Evolutionary conservation across 2,329 filamentous ascomycete genomes (phyloP).

Genomic region (Ceratocystiopsis brevicomis): DNA sequence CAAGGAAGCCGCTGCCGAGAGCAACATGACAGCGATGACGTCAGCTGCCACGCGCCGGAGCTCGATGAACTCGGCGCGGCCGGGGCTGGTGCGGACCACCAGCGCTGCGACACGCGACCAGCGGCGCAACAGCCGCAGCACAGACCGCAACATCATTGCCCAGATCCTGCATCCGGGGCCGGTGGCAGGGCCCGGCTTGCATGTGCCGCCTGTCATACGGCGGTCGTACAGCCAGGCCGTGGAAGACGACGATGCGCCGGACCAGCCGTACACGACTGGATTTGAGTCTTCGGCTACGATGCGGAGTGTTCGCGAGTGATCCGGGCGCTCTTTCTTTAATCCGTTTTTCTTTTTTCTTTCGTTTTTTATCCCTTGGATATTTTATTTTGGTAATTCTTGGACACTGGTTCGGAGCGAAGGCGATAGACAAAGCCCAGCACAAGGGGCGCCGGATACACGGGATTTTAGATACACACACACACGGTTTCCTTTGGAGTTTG

Average conservation of each 20-base stretch:
- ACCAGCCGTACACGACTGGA: no score
- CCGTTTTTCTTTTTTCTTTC: not conserved
- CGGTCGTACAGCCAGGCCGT: slow-evolving; percentile 5
- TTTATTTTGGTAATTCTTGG: no score
- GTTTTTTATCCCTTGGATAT: not conserved
- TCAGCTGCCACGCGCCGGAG: slow-evolving; percentile 17
- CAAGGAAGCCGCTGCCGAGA: slow-evolving; percentile 28
- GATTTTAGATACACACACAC: no score
- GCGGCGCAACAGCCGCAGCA: slow-evolving; percentile 20
- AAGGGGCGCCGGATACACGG: no score
- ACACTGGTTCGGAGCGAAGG: no score
- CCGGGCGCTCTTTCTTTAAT: not conserved
- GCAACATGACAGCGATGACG: slow-evolving; percentile 9
- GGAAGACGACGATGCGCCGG: no score
- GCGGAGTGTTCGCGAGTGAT: no score
- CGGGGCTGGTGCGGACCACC: slow-evolving; percentile 13
- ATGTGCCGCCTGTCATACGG: not conserved
- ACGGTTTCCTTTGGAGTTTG: no score
- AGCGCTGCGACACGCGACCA: slow-evolving; percentile 13
- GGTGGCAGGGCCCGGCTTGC: not conserved
- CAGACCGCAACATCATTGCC: slow-evolving; percentile 24
- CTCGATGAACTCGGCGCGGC: slow-evolving; percentile 11
- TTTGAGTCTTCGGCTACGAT: no score
- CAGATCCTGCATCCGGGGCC: slow-evolving; percentile 31
- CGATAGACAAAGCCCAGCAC: no score